Evolutionary conservation across 2,329 filamentous ascomycete genomes (phyloP).

Genomic region (Cladophialophora exuberans): DNA sequence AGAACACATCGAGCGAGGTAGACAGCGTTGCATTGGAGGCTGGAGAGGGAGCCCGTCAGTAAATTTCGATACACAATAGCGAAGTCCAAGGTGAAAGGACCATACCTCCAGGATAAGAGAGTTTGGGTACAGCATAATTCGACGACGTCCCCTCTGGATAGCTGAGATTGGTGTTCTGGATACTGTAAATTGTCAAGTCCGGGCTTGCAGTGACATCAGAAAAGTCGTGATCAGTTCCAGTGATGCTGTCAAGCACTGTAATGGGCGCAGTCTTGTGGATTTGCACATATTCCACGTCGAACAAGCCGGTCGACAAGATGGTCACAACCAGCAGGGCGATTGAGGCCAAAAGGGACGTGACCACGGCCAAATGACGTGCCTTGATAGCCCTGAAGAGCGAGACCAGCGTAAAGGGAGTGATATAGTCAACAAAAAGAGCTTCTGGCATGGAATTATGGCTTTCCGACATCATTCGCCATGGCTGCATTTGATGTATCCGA

Average conservation of each 20-base stretch:
- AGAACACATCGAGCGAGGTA: not conserved
- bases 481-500: constrained; percentile 10
- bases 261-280: not conserved
- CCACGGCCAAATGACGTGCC: not conserved
- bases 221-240: constrained; percentile 1
- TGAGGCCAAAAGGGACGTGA: not conserved
- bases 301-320: not conserved
- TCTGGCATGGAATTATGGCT: not conserved
- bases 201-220: not conserved
- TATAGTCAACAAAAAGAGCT: constrained; percentile 7
- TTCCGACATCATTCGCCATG: not conserved
- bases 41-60: not conserved
- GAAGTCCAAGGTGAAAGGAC: not conserved
- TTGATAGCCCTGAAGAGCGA: not conserved
- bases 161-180: constrained; percentile 7
- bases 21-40: not conserved
- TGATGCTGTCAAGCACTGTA: not conserved
- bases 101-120: not conserved
- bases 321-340: not conserved
- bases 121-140: not conserved
- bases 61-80: not conserved
- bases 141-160: constrained; percentile 1
- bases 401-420: not conserved
- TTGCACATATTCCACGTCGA: not conserved
- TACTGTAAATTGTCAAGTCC: constrained; percentile 4